Base-by-base conservation (phyloP, 352 stramenopile species). In the Phytophthora macrochlamydospora region DNA sequence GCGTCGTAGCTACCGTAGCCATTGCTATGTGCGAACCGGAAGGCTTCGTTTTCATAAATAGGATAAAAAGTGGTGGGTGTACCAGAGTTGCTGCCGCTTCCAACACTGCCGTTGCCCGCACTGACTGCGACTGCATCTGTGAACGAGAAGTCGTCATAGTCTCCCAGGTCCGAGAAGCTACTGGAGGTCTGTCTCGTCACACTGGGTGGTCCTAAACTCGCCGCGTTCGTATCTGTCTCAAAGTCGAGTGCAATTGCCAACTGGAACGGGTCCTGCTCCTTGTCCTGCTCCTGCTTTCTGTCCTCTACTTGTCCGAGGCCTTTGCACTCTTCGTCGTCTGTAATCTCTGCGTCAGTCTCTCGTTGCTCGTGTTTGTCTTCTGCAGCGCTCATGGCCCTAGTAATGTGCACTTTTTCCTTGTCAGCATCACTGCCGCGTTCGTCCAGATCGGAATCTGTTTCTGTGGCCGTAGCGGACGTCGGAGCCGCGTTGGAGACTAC, bases 101-200 rank as follows among this genome's bases (percentile, higher is more conserved):
- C 69, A 7, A 79, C 54, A 48, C 71, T 79, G 7, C 63, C 54
- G 56, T 65, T 70, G 30, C 73, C 71, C 35, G 66, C 76, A n/a
- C 43, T 59, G 43, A 83, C 75, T 28, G 69, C 51, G 4, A 84
- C 85, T 18, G 77, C 80, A 51, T 94, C 85, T 0, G 84, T 67
- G 51, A 92, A 85, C 13, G 81, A 81, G 33, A 93, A 94, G 49
- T 94, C 86, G 48, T 96, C 88, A 51, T 91, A 93, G 48, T 96
- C 88, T 8, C 86, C 88, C 12, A 96, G 56, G 72, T 96, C 88
- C 7, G 88, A 96, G 69, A 96, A 96, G 51, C 88, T 96, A 54
- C 83, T 94, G 8, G 84, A 94, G 8, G 80, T 92, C 67, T 96
- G 89, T n/a, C 88, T 79, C 12, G 81, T 86, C 40, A 75, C 69